Percentiles rank a stretch among this genome's conserved stretches.
Conservation (phyloP, 179 eudicot genomes). For the Spinacia oleracea region DNA sequence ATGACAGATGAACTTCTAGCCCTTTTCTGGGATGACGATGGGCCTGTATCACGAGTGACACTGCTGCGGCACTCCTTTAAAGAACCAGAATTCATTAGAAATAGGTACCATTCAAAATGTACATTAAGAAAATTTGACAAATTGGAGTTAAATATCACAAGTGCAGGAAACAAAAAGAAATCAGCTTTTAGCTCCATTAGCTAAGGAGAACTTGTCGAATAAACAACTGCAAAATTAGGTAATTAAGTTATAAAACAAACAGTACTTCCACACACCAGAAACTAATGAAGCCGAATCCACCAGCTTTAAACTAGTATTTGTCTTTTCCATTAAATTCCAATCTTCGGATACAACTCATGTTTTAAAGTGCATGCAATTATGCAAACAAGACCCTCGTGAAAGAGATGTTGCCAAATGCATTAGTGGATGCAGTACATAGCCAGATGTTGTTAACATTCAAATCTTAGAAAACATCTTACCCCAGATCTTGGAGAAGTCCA, state of each 20-base stretch:
- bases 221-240: neutral
- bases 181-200: neutral
- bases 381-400: neutral
- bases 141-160: neutral
- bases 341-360: neutral
- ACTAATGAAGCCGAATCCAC: neutral
- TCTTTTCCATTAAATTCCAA: neutral
- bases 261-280: neutral
- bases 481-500: conserved; percentile 29
- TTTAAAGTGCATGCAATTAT: neutral
- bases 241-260: neutral
- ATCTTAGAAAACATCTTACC: conserved; percentile 31
- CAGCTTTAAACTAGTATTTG: neutral
- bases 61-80: conserved; percentile 58
- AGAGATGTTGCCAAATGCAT: neutral
- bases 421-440: neutral
- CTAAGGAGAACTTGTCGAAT: neutral
- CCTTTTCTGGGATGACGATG: conserved; percentile 46
- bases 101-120: neutral
- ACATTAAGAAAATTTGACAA: neutral
- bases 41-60: conserved; percentile 45
- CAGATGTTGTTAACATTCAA: neutral
- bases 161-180: neutral
- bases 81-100: conserved; percentile 8
- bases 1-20: conserved; percentile 17